These are phyloP conservation scores for Saccharomyces uvarum DNA, from an alignment of 1,139 yeast genomes.

Conservation along the genomic window DNA sequence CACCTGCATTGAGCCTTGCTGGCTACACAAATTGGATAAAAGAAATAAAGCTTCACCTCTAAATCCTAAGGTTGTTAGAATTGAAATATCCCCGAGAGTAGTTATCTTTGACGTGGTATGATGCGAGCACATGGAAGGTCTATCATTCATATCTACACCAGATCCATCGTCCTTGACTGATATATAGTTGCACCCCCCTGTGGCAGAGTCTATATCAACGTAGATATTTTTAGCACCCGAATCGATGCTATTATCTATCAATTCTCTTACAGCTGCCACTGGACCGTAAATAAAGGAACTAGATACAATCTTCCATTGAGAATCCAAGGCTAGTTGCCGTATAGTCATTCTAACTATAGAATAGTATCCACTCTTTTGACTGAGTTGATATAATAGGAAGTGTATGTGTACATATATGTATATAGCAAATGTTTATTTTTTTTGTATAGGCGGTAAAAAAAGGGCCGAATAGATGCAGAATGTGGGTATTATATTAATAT, in stretches of 20 bases:
- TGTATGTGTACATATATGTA: neutral
- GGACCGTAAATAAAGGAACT: constrained; percentile 30
- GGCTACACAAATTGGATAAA: constrained; percentile 40
- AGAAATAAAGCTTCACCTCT: constrained; percentile 66
- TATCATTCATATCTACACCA: constrained; percentile 48
- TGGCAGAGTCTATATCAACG: constrained; percentile 49
- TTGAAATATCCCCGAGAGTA: constrained; percentile 37
- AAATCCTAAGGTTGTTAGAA: constrained; percentile 49
- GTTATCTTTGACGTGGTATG: constrained; percentile 57
- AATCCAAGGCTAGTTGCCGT: constrained; percentile 6
- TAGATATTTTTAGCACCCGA: constrained; percentile 48
- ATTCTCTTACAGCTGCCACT: constrained; percentile 48
- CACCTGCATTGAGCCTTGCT: constrained; percentile 30
- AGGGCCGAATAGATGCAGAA: neutral
- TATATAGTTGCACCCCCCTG: constrained; percentile 48
- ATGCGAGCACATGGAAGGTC: constrained; percentile 44
- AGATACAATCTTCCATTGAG: constrained; percentile 16
- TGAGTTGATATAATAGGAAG: neutral
- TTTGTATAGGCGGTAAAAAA: neutral
- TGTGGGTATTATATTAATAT: neutral
- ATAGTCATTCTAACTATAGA: constrained; percentile 8
- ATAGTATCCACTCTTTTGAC: neutral
- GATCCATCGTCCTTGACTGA: constrained; percentile 60
- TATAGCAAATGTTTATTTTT: neutral
- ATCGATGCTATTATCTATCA: constrained; percentile 65